These are phyloP conservation scores for Arthrobotrys iridis DNA, from an alignment of 2,329 filamentous ascomycete genomes.

Conservation along the genomic window DNA sequence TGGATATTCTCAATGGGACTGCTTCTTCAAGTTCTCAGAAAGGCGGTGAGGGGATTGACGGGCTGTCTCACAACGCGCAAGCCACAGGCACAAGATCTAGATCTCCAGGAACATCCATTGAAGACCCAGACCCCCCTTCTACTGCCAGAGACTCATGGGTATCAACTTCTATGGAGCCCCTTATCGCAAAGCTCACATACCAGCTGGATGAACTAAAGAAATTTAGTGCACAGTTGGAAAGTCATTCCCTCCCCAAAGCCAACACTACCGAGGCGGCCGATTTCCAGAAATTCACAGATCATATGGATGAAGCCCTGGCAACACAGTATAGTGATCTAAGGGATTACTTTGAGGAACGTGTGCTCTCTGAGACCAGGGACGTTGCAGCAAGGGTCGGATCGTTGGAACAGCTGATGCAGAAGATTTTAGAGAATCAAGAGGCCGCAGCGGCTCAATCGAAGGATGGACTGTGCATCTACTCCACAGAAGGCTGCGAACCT, in stretches of 20 bases:
- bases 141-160: too few species aligned
- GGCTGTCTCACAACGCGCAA: neutral
- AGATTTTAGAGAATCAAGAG: conserved; percentile 35
- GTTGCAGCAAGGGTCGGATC: conserved; percentile 3
- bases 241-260: too few species aligned
- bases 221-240: neutral
- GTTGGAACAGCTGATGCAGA: conserved; percentile 16
- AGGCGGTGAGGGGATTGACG: neutral
- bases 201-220: neutral
- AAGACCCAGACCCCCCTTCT: neutral
- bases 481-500: neutral
- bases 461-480: conserved; percentile 15
- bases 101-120: neutral
- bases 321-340: neutral
- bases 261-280: neutral
- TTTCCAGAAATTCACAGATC: neutral
- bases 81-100: neutral
- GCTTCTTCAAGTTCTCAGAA: neutral
- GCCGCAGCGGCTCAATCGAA: conserved; percentile 7
- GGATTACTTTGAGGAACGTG: neutral
- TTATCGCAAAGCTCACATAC: neutral
- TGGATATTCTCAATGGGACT: conserved; percentile 26
- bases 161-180: neutral
- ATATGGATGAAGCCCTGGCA: neutral
- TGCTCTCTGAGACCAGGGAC: neutral